Evolutionary conservation across 169 alveolate species (phyloP).

Genomic region (Blepharisma undulans): DNA sequence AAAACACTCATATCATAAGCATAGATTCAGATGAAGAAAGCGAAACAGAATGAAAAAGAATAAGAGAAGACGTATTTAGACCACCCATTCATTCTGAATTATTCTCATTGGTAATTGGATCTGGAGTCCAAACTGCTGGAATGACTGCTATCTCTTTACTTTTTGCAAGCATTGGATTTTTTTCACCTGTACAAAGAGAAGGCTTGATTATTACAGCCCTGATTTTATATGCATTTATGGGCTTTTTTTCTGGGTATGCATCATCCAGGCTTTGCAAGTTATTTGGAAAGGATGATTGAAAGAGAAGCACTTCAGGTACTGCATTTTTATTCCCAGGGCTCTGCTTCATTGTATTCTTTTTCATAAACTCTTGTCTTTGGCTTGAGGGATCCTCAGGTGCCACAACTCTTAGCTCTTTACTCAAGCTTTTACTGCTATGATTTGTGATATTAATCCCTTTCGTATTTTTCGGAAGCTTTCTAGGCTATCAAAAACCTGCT

Average conservation of each 20-base stretch:
- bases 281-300: conserved; percentile 50
- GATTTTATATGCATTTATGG: conserved; percentile 83
- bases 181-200: conserved; percentile 78
- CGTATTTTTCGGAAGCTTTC: conserved; percentile 21
- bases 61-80: conserved; percentile 91
- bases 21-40: too few relatives aligned
- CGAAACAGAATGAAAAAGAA: conserved; percentile 91
- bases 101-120: conserved; percentile 84
- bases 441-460: conserved; percentile 11
- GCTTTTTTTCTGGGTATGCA: conserved; percentile 87
- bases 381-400: conserved; percentile 39
- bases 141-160: conserved; percentile 75
- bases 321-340: conserved; percentile 25
- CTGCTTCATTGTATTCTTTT: background rate
- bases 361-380: background rate
- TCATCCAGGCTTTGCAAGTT: conserved; percentile 76
- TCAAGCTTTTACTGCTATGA: background rate
- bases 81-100: conserved; percentile 79
- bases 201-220: conserved; percentile 66
- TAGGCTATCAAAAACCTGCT: background rate
- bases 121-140: conserved; percentile 84
- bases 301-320: background rate
- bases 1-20: too few relatives aligned
- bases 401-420: background rate
- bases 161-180: conserved; percentile 76